These are phyloP conservation scores for Yamadazyma trypodendri DNA, from an alignment of 1,139 yeast species.

Conservation along the genomic window DNA sequence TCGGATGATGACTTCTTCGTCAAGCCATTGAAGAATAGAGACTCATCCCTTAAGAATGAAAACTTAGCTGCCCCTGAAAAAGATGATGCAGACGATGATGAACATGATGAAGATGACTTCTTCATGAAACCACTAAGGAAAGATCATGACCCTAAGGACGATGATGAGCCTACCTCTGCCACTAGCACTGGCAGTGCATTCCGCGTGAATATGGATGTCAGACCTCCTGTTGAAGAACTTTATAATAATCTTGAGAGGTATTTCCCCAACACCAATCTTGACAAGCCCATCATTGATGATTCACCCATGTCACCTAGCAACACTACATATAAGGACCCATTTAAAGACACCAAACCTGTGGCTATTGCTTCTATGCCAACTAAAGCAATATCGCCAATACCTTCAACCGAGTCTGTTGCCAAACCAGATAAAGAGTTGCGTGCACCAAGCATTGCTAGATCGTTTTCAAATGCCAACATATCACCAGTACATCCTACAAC, in stretches of 20 bases:
- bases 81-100: slow-evolving; percentile 18
- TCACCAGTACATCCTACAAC: slow-evolving; percentile 33
- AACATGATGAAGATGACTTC: slow-evolving; percentile 27
- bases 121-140: slow-evolving; percentile 25
- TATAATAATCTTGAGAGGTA: slow-evolving; percentile 88
- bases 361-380: too few relatives aligned
- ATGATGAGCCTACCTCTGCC: neutral
- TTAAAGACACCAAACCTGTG: too few relatives aligned
- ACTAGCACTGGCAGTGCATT: neutral
- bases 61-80: slow-evolving; percentile 6
- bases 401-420: neutral
- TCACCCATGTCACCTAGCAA: slow-evolving; percentile 58
- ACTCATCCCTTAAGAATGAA: neutral
- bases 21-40: slow-evolving; percentile 33
- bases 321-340: neutral
- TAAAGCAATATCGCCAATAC: neutral
- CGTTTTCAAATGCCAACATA: slow-evolving; percentile 48
- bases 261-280: slow-evolving; percentile 91
- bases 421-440: slow-evolving; percentile 6
- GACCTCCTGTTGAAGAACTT: slow-evolving; percentile 94
- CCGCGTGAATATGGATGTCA: slow-evolving; percentile 46
- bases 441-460: slow-evolving; percentile 41
- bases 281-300: slow-evolving; percentile 86
- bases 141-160: neutral
- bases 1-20: slow-evolving; percentile 63